Base-by-base conservation (phyloP, 2,329 filamentous ascomycete genomes). In the Aspergillus unguis region DNA sequence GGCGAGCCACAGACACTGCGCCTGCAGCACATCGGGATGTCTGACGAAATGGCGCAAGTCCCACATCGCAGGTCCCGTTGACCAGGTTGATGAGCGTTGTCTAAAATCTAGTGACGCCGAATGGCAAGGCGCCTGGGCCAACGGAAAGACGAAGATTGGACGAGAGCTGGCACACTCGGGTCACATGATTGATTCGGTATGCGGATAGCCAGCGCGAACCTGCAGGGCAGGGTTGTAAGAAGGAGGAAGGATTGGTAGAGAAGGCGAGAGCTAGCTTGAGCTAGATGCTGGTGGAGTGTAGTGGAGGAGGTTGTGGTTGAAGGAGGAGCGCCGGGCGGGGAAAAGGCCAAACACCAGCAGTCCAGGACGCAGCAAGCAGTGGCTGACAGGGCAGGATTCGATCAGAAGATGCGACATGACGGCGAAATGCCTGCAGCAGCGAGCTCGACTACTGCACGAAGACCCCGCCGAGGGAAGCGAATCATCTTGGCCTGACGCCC, bases 111-210 rank as follows among this genome's bases (percentile, higher is more conserved):
- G 41, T 40, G 27, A 32, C 41, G 25, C 57, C 61, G 58, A 56
- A 51, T 17, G 61, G 46, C 50, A 48, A 48, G 52, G 52, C 45
- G 52, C 55, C 56, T 45, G 45, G 56, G 48, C 56, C 58, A 60
- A 61, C 58, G 51, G 52, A 57, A 44, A 53, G 48, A 51, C 44
- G 54, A 52, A 61, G 55, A 60, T 64, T 66, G 66, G 63, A 62
- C 52, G 58, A 60, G 37, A 55, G 45, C 48, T 49, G 55, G 46
- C 58, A 61, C 58, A 55, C 55, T n/a, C 27, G 31, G 57, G 67
- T 72, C 69, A 72, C 69, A 72, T 72, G 69, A 72, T 65, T 60
- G 57, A 63, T 60, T 49, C 43, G 53, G 56, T 57, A 63, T 70
- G 67, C 67, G 67, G 53, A 65, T 59, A 62, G 62, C 58, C 64